Conservation (phyloP, 1,284 basidiomycete genomes). For the Microbotryum violaceum region DNA sequence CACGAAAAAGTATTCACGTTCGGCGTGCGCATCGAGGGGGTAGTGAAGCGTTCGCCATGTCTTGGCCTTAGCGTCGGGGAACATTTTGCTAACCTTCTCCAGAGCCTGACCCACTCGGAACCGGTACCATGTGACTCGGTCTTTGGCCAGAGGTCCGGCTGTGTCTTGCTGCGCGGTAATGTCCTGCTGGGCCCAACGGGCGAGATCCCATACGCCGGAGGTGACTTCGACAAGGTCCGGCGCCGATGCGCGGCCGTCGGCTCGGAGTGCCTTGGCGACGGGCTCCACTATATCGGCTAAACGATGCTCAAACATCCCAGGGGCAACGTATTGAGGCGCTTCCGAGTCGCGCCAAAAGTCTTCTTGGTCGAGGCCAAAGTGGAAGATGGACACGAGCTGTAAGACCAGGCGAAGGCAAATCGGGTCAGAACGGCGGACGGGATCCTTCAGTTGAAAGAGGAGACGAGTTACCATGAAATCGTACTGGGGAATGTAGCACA, state of each 20-base stretch:
- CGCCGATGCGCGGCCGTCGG: constrained; percentile 30
- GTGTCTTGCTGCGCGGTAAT: constrained; percentile 32
- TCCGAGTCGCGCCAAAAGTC: constrained; percentile 37
- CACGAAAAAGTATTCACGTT: constrained; percentile 37
- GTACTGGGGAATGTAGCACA: constrained; percentile 42
- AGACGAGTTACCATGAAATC: constrained; percentile 37
- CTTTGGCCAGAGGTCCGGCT: constrained; percentile 35
- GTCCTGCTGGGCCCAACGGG: constrained; percentile 41
- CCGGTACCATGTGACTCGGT: constrained; percentile 41
- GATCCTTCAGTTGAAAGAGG: too few species aligned
- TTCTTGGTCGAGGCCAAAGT: constrained; percentile 41
- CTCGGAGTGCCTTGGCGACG: constrained; percentile 33
- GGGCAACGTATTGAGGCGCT: constrained; percentile 39
- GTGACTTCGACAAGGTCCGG: constrained; percentile 42
- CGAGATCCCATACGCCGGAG: constrained; percentile 42
- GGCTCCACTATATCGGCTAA: constrained; percentile 39
- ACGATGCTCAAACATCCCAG: constrained; percentile 41
- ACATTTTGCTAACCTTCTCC: constrained; percentile 26
- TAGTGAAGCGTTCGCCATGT: constrained; percentile 31
- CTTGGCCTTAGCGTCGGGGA: constrained; percentile 28
- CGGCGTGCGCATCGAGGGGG: constrained; percentile 31
- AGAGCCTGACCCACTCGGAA: constrained; percentile 28
- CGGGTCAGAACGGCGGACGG: not conserved
- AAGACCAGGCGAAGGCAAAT: not conserved
- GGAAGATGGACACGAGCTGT: constrained; percentile 41